Conservation (phyloP, 768 basidiomycete species). For the Boletus subparvulus region DNA sequence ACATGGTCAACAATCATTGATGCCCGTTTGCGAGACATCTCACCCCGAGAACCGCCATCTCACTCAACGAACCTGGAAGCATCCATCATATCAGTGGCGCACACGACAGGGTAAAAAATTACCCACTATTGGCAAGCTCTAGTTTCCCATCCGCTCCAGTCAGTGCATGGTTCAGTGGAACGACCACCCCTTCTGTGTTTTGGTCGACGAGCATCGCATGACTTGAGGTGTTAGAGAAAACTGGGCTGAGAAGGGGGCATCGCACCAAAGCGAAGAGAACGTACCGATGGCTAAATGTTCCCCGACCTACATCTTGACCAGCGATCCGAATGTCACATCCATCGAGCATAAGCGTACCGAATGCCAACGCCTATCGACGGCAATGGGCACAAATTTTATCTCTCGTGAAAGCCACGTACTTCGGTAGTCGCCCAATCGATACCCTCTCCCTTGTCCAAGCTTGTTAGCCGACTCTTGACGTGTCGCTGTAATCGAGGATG, state of each 20-base stretch:
- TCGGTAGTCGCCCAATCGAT: conserved; percentile 92
- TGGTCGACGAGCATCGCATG: conserved; percentile 95
- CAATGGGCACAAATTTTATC: neutral
- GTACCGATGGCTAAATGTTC: conserved; percentile 81
- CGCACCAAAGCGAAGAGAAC: neutral
- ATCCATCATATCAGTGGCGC: neutral
- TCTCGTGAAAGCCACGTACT: conserved; percentile 37
- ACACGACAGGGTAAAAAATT: conserved; percentile 15
- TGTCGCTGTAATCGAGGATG: conserved; percentile 79
- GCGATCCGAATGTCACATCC: conserved; percentile 86
- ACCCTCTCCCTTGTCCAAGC: conserved; percentile 64
- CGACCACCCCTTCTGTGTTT: conserved; percentile 71
- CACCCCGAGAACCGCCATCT: conserved; percentile 86
- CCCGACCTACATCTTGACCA: conserved; percentile 90
- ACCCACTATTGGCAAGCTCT: conserved; percentile 82
- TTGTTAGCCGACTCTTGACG: conserved; percentile 71
- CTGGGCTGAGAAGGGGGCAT: neutral
- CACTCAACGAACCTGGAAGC: conserved; percentile 74
- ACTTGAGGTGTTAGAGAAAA: conserved; percentile 25
- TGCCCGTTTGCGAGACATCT: conserved; percentile 25
- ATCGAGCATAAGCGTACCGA: conserved; percentile 81
- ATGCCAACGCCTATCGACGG: conserved; percentile 67
- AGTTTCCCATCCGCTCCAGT: conserved; percentile 57
- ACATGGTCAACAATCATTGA: conserved; percentile 1
- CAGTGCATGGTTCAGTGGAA: conserved; percentile 77